Evolutionary conservation across 768 basidiomycete species (phyloP).

Genomic region (Russula vinacea): DNA sequence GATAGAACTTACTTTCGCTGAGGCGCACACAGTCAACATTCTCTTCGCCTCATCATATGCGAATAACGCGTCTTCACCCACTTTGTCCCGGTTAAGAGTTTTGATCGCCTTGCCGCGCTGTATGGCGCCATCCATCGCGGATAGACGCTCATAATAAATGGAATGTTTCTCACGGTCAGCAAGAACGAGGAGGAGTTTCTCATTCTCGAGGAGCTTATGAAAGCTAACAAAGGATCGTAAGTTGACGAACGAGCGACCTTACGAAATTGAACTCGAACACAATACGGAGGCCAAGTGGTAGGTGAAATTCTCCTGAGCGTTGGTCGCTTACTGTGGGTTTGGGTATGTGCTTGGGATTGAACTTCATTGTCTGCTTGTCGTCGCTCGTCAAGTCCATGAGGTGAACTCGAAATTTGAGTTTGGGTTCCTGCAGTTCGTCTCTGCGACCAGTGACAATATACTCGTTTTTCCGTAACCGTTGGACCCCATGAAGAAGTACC

Average conservation of each 20-base stretch:
- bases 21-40: constrained; percentile 47
- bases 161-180: neutral
- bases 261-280: constrained; percentile 3
- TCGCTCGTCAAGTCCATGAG: constrained; percentile 14
- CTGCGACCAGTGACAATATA: constrained; percentile 6
- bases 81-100: constrained; percentile 43
- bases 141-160: constrained; percentile 19
- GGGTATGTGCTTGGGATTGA: constrained; percentile 10
- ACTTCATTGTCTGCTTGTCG: constrained; percentile 11
- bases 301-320: constrained; percentile 4
- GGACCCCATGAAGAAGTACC: neutral
- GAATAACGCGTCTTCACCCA: constrained; percentile 45
- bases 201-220: constrained; percentile 19
- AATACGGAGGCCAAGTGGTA: constrained; percentile 12
- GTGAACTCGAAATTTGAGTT: constrained; percentile 7
- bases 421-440: neutral
- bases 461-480: neutral
- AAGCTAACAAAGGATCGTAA: constrained; percentile 8
- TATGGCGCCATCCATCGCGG: constrained; percentile 6
- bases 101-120: neutral
- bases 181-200: constrained; percentile 20
- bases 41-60: constrained; percentile 54
- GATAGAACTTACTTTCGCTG: constrained; percentile 40
- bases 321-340: neutral
- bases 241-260: too few relatives aligned